Conservation (phyloP, 345 rosid genomes). For the Excoecaria agallocha region DNA sequence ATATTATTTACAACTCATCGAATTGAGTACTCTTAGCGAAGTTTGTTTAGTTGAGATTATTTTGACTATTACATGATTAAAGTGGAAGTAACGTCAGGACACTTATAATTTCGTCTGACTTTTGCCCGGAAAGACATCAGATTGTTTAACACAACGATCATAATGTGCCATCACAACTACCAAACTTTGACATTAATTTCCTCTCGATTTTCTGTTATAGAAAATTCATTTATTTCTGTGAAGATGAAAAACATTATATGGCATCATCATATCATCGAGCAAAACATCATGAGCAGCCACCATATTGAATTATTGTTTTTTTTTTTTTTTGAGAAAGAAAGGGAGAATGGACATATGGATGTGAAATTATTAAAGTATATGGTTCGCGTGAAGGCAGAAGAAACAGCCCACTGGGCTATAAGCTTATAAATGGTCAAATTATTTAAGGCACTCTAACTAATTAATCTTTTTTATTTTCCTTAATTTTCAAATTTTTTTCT, state of each 20-base stretch:
- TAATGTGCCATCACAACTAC: not conserved
- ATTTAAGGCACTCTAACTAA: not conserved
- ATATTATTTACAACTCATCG: not conserved
- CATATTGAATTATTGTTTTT: not conserved
- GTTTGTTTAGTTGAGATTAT: not conserved
- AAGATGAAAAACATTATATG: not conserved
- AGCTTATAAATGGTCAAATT: too few species aligned
- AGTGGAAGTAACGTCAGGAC: not conserved
- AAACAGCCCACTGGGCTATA: not conserved
- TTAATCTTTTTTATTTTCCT: not conserved
- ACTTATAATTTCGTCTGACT: not conserved
- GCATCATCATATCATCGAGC: not conserved
- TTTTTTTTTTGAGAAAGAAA: too few species aligned
- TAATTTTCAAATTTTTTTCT: too few species aligned
- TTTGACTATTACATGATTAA: not conserved
- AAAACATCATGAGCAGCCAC: not conserved
- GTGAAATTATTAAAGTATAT: too few species aligned
- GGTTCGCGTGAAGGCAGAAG: not conserved
- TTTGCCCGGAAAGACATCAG: not conserved
- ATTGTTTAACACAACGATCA: not conserved
- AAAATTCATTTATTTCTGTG: not conserved
- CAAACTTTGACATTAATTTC: not conserved
- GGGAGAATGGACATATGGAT: too few species aligned
- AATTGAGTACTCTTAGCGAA: not conserved
- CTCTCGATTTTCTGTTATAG: not conserved